Percentiles rank a stretch among this genome's conserved stretches.
Evolutionary conservation across 352 stramenopile genomes (phyloP).

Genomic region (Phytophthora vignae): DNA sequence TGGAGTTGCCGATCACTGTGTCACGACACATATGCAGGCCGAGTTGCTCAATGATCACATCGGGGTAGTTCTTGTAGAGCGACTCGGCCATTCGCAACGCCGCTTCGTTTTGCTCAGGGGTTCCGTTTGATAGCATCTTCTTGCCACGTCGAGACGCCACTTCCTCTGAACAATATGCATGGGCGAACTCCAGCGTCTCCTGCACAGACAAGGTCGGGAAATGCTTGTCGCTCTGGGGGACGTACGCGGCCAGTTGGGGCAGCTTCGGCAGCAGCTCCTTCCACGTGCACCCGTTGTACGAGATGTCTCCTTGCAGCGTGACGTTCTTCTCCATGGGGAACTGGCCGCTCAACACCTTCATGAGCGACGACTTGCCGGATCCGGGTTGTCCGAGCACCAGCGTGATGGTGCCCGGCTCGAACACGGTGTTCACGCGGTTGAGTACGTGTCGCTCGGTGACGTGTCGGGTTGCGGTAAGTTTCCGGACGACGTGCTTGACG

Average conservation of each 20-base stretch:
- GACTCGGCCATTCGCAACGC: slow-evolving; percentile 7
- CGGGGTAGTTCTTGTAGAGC: slow-evolving; percentile 36
- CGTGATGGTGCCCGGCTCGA: slow-evolving; percentile 48
- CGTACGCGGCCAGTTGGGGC: slow-evolving; percentile 34
- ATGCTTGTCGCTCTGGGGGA: slow-evolving; percentile 39
- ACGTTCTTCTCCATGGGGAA: slow-evolving; percentile 41
- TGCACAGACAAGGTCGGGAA: slow-evolving; percentile 36
- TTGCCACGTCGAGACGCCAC: slow-evolving; percentile 66
- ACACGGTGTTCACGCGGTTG: slow-evolving; percentile 38
- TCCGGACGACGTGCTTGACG: slow-evolving; percentile 26
- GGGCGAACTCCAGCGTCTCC: slow-evolving; percentile 44
- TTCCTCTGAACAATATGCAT: slow-evolving; percentile 26
- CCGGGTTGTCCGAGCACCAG: slow-evolving; percentile 45
- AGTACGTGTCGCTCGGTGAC: slow-evolving; percentile 33
- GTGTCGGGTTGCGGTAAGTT: slow-evolving; percentile 11
- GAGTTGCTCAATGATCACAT: slow-evolving; percentile 30
- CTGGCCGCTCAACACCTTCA: slow-evolving; percentile 45
- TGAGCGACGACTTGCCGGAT: slow-evolving; percentile 51
- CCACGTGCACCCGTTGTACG: slow-evolving; percentile 38
- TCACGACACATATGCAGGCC: slow-evolving; percentile 38
- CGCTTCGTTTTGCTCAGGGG: slow-evolving; percentile 24
- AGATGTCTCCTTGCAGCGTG: slow-evolving; percentile 35
- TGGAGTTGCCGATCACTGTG: slow-evolving; percentile 41
- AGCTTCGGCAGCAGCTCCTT: slow-evolving; percentile 18
- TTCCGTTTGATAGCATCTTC: slow-evolving; percentile 42